Conservation (phyloP, 257 asterid genomes). For the Ilex asprella region DNA sequence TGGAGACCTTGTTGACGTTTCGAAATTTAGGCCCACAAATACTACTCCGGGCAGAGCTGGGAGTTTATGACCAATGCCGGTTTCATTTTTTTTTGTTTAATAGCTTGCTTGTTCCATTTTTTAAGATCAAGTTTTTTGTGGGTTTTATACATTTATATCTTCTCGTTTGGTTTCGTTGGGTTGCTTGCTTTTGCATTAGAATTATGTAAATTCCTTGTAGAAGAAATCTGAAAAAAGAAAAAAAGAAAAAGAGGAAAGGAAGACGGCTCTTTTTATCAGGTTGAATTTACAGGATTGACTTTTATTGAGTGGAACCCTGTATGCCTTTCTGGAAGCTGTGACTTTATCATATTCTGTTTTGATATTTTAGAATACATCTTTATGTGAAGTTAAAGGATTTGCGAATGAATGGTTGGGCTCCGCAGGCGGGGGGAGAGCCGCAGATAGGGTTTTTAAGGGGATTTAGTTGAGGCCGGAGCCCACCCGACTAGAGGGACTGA, state of each 20-base stretch:
- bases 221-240: conserved; percentile 17
- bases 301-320: not conserved
- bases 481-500: too few relatives aligned
- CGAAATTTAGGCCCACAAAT: conserved; percentile 41
- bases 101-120: conserved; percentile 15
- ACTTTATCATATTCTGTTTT: too few relatives aligned
- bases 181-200: conserved; percentile 8
- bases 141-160: not conserved
- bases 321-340: too few relatives aligned
- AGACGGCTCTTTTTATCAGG: too few relatives aligned
- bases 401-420: too few relatives aligned
- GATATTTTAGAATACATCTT: too few relatives aligned
- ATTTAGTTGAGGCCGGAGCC: too few relatives aligned
- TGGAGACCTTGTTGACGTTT: conserved; percentile 52
- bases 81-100: conserved; percentile 18
- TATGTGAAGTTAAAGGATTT: too few relatives aligned
- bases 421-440: too few relatives aligned
- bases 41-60: conserved; percentile 34
- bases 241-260: not conserved
- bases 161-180: too few relatives aligned
- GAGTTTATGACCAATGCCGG: conserved; percentile 28
- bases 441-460: too few relatives aligned
- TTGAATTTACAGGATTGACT: not conserved
- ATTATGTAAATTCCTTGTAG: conserved; percentile 32
- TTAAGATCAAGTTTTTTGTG: not conserved